Evolutionary conservation across 139 green algal genomes (phyloP), one percentile per base, ranked within the genome.

Genomic region (Eudorina sp.): DNA sequence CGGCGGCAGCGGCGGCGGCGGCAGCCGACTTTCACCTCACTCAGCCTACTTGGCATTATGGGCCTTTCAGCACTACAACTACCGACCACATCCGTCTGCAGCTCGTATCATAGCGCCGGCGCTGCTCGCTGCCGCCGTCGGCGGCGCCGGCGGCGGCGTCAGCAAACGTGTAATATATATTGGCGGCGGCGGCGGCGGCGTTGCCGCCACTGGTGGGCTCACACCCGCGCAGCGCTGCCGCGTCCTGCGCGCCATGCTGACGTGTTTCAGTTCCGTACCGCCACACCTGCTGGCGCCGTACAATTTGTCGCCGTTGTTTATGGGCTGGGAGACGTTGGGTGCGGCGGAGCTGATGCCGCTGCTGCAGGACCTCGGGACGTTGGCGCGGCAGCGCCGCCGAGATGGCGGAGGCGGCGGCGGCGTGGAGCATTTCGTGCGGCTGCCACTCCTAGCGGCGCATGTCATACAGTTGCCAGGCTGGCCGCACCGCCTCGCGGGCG

Each of bases 401-500:
- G 31, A 18, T 31, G 8, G 31, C 36, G 46, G 48, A 7, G 46
- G 74, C 45, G 68, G 68, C 7, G 1, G 75, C 31, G 51, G 31
- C 36, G 51, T n/a, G 14, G 53, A 21, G 36, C 40, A 46, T 55
- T 14, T 55, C 3, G 21, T 81, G 75, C 55, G 18, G 78, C 25
- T 74, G 36, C 16, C 3, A 0, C 29, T 55, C 19, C 55, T 85
- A 27, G 78, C 58, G 40, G 55, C 78, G 0, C 40, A 74, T 43
- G 40, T 85, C 4, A 13, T 85, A n/a, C 78, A 75, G 58, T 55
- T 85, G 27, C 40, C 78, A 3, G 78, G 78, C 23, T 85, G 78
- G 78, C 40, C 38, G 38, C 25, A 34, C 27, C 55, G 78, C 55
- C 40, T 85, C 0, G 40, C n/a, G 21, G 55, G 41, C 23, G 36